A percentile compares a stretch with the other conserved stretches of the same genome.
phyloP scores from a whole-genome alignment of 2,329 filamentous ascomycete species.

The Lecanicillium sp. region DNA sequence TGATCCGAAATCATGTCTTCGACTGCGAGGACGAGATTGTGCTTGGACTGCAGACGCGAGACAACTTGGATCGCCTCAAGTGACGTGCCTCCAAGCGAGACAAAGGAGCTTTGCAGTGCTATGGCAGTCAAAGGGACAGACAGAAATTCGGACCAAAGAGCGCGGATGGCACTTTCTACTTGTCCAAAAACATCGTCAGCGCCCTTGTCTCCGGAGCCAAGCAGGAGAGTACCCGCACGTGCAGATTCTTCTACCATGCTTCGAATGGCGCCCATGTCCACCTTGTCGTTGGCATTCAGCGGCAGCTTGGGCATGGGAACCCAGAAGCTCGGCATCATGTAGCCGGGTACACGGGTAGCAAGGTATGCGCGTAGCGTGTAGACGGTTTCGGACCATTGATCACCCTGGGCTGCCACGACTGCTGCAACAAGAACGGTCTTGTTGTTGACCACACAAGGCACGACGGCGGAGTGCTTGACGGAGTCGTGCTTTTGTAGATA shows the following conservation, averaged over 20 bases:
- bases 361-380: not conserved
- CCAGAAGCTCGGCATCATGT: slow-evolving; percentile 23
- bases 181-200: not conserved
- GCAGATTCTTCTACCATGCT: not conserved
- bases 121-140: slow-evolving; percentile 12
- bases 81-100: slow-evolving; percentile 18
- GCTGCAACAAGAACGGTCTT: not conserved
- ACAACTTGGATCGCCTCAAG: slow-evolving; percentile 17
- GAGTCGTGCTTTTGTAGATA: not conserved
- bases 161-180: slow-evolving; percentile 7
- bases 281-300: slow-evolving; percentile 21
- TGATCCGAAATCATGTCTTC: not conserved
- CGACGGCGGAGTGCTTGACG: not conserved
- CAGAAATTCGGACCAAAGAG: slow-evolving; percentile 16
- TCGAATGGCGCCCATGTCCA: slow-evolving; percentile 9
- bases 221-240: not conserved
- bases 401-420: not conserved
- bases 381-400: no score
- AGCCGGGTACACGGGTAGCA: slow-evolving; percentile 17
- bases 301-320: slow-evolving; percentile 18
- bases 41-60: slow-evolving; percentile 5
- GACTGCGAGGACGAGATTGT: not conserved
- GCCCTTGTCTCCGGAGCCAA: not conserved
- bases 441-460: not conserved
- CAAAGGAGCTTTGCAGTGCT: slow-evolving; percentile 13